Evolutionary conservation across 192 early-diverging fungal species (phyloP).

Genomic region (Coemansia erecta): DNA sequence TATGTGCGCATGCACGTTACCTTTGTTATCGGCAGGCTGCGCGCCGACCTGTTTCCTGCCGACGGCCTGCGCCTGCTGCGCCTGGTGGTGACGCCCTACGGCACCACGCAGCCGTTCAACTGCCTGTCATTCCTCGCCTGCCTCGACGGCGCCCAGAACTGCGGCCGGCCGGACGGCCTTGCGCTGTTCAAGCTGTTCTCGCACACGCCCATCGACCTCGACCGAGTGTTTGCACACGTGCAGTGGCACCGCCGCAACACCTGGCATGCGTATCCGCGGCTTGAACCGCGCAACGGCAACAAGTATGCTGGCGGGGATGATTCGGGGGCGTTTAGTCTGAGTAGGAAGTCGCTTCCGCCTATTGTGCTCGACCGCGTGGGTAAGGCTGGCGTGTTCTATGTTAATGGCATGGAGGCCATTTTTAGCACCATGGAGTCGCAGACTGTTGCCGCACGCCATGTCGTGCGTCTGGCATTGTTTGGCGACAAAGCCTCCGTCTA

Average conservation of each 20-base stretch:
- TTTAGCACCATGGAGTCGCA: slow-evolving; percentile 43
- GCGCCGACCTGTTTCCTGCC: slow-evolving; percentile 13
- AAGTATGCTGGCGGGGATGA: slow-evolving; percentile 2
- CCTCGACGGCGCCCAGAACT: slow-evolving; percentile 1
- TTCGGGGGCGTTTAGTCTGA: background rate
- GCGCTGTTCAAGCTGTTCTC: slow-evolving; percentile 35
- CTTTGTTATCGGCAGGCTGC: slow-evolving; percentile 27
- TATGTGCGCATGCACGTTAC: slow-evolving; percentile 34
- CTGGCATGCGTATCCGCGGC: slow-evolving; percentile 28
- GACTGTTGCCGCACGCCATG: slow-evolving; percentile 30
- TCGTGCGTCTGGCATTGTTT: slow-evolving; percentile 19
- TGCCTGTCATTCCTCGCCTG: slow-evolving; percentile 35
- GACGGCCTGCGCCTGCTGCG: slow-evolving; percentile 9
- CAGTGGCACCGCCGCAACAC: slow-evolving; percentile 21
- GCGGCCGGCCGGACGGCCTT: slow-evolving; percentile 1
- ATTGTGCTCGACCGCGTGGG: slow-evolving; percentile 19
- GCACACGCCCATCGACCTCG: slow-evolving; percentile 15
- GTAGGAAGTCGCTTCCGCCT: slow-evolving; percentile 10
- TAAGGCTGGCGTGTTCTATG: slow-evolving; percentile 16
- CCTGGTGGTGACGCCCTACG: slow-evolving; percentile 25
- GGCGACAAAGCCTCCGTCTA: too few species aligned
- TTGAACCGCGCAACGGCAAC: slow-evolving; percentile 22
- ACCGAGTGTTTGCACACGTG: background rate
- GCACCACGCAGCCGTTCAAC: slow-evolving; percentile 29
- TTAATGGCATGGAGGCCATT: slow-evolving; percentile 33